A percentile compares a stretch with the other conserved stretches of the same genome.
Conservation (phyloP, 2,329 filamentous ascomycete genomes). For the Thermoascus crustaceus region DNA sequence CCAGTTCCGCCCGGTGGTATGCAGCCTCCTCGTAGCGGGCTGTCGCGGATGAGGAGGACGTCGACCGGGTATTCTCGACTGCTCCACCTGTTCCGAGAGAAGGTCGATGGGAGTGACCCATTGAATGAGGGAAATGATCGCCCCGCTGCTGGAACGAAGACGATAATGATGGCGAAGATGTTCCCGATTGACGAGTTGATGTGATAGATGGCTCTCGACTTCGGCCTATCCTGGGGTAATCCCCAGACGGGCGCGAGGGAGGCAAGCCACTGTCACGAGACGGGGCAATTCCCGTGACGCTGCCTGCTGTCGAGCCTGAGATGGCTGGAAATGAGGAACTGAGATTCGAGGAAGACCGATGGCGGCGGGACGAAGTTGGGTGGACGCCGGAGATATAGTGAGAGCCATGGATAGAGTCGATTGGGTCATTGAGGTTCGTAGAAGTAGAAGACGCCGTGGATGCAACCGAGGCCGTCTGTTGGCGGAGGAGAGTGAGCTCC, state of each 20-base stretch:
- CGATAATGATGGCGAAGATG: slow-evolving; percentile 21
- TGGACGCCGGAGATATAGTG: slow-evolving; percentile 40
- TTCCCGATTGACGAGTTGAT: slow-evolving; percentile 28
- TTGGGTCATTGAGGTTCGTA: slow-evolving; percentile 41
- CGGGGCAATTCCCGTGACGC: slow-evolving; percentile 37
- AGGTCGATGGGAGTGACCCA: slow-evolving; percentile 19
- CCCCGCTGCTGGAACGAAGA: slow-evolving; percentile 21
- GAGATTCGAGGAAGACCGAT: slow-evolving; percentile 49
- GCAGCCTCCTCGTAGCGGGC: slow-evolving; percentile 36
- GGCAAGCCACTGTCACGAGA: slow-evolving; percentile 30
- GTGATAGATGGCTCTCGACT: slow-evolving; percentile 38
- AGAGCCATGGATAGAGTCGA: slow-evolving; percentile 35
- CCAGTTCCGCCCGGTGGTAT: slow-evolving; percentile 36
- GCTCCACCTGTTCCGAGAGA: slow-evolving; percentile 14
- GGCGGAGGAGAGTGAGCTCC: slow-evolving; percentile 76
- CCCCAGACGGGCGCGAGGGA: slow-evolving; percentile 20
- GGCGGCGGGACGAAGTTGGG: slow-evolving; percentile 47
- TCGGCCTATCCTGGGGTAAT: slow-evolving; percentile 21
- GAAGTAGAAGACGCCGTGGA: slow-evolving; percentile 53
- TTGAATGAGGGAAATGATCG: slow-evolving; percentile 19
- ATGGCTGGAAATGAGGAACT: slow-evolving; percentile 36
- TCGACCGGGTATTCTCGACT: slow-evolving; percentile 14
- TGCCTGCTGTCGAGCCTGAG: slow-evolving; percentile 27
- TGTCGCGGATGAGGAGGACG: slow-evolving; percentile 20
- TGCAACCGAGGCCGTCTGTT: slow-evolving; percentile 55